Percentiles rank a stretch among this genome's conserved stretches.
Evolutionary conservation across 2,329 filamentous ascomycete genomes (phyloP).

Genomic region (Diaporthe caulivora): DNA sequence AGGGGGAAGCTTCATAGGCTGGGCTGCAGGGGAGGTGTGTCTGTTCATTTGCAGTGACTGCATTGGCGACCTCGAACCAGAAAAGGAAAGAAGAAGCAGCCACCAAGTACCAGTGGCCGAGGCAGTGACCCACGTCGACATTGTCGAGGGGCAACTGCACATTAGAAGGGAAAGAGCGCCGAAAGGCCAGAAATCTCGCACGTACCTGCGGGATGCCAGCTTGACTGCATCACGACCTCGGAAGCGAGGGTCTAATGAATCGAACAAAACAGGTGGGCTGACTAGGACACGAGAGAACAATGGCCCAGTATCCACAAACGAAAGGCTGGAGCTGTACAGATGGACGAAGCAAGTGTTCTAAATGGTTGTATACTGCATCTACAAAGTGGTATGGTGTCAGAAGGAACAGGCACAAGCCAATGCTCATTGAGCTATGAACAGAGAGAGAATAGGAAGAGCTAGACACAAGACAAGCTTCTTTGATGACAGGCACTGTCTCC

Average conservation of each 20-base stretch:
- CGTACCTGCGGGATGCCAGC: background rate
- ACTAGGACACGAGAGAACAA: background rate
- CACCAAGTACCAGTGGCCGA: background rate
- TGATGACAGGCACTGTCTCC: background rate
- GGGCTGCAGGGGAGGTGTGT: background rate
- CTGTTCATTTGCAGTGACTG: background rate
- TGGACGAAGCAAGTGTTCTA: background rate
- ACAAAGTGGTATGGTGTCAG: slow-evolving; percentile 18
- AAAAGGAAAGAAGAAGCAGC: background rate
- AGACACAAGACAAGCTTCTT: slow-evolving; percentile 17
- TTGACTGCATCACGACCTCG: background rate
- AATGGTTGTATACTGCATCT: slow-evolving; percentile 4
- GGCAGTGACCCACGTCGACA: background rate
- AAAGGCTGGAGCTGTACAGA: background rate
- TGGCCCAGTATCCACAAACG: background rate
- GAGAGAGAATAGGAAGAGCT: slow-evolving; percentile 11
- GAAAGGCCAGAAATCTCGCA: background rate
- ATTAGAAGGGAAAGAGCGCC: background rate
- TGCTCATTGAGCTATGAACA: background rate
- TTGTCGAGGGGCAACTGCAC: background rate
- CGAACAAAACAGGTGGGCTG: background rate
- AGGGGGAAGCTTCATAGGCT: background rate
- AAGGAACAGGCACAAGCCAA: slow-evolving; percentile 26
- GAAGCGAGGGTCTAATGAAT: background rate
- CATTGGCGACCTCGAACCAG: background rate